Conservation (phyloP, 2,329 filamentous ascomycete genomes). For the Teratosphaeria epicoccoides region DNA sequence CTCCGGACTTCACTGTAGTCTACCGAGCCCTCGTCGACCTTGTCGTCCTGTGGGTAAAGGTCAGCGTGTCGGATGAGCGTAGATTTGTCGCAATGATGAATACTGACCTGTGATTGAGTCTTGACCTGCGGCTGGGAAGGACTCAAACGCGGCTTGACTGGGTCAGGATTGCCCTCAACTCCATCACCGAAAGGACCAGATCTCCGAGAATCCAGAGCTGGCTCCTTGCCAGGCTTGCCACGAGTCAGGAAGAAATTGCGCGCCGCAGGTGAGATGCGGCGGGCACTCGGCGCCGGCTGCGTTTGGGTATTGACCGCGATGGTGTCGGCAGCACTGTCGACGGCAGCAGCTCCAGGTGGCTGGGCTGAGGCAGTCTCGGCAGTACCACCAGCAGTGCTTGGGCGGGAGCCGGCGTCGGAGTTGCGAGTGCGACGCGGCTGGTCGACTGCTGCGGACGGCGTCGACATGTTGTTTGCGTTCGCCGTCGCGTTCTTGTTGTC, state of each 20-base stretch:
- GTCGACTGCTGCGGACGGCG: background rate
- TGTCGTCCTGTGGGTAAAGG: background rate
- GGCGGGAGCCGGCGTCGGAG: background rate
- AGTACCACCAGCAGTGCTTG: background rate
- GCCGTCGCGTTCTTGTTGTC: background rate
- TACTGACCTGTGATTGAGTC: too few species aligned
- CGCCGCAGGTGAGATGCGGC: background rate
- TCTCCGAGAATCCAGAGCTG: background rate
- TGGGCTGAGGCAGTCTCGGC: background rate
- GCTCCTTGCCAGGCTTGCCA: background rate
- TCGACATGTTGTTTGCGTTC: background rate
- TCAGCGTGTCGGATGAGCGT: background rate
- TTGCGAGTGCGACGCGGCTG: background rate
- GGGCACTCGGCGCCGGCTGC: background rate
- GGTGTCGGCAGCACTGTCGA: background rate
- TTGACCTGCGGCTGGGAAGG: too few species aligned
- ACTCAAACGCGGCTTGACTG: background rate
- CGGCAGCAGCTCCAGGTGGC: background rate
- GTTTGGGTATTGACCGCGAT: background rate
- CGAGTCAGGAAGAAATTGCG: background rate
- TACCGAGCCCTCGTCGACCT: slow-evolving; percentile 1
- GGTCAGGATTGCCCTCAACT: background rate
- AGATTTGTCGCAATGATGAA: background rate
- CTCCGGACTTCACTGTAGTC: background rate
- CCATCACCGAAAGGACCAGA: background rate